Conservation (phyloP, 495 filamentous ascomycete species). For the Hyaloscypha variabilis region DNA sequence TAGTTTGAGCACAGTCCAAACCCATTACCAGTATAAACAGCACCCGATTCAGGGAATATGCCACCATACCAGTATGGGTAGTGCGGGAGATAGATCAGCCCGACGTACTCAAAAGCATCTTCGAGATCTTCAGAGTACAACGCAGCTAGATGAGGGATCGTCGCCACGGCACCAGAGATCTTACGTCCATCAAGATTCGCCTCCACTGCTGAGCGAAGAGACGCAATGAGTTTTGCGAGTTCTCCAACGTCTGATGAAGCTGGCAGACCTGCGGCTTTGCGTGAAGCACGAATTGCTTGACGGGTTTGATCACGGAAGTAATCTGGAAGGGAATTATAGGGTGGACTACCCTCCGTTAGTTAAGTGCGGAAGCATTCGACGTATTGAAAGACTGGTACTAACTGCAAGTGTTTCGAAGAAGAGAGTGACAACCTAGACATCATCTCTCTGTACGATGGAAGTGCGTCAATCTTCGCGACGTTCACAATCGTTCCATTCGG, state of each 20-base stretch:
- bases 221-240: conserved; percentile 1
- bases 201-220: conserved; percentile 1
- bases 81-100: background rate
- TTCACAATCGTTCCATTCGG: background rate
- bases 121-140: background rate
- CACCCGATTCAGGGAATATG: background rate
- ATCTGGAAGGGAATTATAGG: background rate
- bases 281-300: background rate
- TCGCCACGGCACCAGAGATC: background rate
- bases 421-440: background rate
- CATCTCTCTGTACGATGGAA: conserved; percentile 1
- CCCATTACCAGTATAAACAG: background rate
- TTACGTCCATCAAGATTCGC: background rate
- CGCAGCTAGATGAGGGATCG: conserved; percentile 1
- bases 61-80: conserved; percentile 1
- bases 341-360: background rate
- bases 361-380: background rate
- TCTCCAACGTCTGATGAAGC: background rate
- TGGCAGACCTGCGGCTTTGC: conserved; percentile 1
- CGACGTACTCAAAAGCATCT: conserved; percentile 2
- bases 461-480: background rate
- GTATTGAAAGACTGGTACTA: background rate
- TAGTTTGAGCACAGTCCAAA: conserved; percentile 1
- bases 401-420: background rate
- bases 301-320: background rate